Evolutionary conservation across 495 filamentous ascomycete genomes (phyloP).

Genomic region (Daldinia vernicosa): DNA sequence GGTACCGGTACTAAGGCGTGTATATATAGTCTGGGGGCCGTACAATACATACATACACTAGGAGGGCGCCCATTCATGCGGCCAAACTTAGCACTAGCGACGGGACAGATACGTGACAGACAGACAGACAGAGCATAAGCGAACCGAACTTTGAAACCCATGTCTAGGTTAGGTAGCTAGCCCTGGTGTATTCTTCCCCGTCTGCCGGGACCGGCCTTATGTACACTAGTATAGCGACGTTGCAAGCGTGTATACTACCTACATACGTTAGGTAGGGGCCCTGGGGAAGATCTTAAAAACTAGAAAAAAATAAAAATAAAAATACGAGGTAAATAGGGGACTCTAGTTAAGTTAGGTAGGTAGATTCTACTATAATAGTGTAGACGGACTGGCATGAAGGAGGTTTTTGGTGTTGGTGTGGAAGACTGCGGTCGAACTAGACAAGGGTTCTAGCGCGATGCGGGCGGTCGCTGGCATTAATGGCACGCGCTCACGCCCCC

Average conservation of each 20-base stretch:
- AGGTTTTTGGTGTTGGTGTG: conserved; percentile 33
- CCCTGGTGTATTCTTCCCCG: neutral
- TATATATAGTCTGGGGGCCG: neutral
- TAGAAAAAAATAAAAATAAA: neutral
- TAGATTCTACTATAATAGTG: neutral
- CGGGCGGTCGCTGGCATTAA: conserved; percentile 16
- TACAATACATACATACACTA: too few species aligned
- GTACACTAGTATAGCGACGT: conserved; percentile 39
- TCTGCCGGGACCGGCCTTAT: conserved; percentile 18
- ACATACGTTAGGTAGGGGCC: too few species aligned
- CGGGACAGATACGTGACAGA: conserved; percentile 8
- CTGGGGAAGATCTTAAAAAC: neutral
- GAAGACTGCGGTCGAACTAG: conserved; percentile 46
- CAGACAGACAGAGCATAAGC: conserved; percentile 12
- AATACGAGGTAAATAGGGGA: neutral
- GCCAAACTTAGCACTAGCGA: conserved; percentile 2
- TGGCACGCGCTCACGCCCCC: neutral
- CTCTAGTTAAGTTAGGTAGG: neutral
- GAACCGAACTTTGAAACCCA: conserved; percentile 22
- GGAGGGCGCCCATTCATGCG: neutral
- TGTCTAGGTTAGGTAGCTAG: neutral
- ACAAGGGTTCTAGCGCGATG: conserved; percentile 41
- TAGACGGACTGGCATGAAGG: too few species aligned
- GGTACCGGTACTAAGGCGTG: neutral
- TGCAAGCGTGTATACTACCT: conserved; percentile 24